Evolutionary conservation across 2,329 filamentous ascomycete genomes (phyloP).

Genomic region (Trichophyton rubrum): DNA sequence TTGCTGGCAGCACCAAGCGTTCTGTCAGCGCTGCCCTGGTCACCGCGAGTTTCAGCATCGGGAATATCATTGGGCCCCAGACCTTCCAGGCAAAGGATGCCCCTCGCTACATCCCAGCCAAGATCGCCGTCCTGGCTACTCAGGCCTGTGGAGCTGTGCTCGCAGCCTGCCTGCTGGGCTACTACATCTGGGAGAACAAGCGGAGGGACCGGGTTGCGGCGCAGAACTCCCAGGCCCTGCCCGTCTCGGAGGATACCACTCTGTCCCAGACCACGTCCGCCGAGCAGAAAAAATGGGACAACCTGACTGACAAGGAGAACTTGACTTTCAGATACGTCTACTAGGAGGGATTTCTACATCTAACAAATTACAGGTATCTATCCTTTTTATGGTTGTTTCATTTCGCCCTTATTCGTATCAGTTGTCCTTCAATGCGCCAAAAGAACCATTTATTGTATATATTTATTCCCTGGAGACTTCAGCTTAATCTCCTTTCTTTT

Average conservation of each 20-base stretch:
- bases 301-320: slow-evolving; percentile 25
- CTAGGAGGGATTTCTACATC: slow-evolving; percentile 16
- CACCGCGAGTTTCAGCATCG: slow-evolving; percentile 32
- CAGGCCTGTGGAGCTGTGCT: slow-evolving; percentile 11
- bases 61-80: slow-evolving; percentile 36
- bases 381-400: background rate
- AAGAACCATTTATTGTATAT: background rate
- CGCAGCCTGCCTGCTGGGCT: slow-evolving; percentile 16
- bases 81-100: slow-evolving; percentile 32
- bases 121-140: slow-evolving; percentile 8
- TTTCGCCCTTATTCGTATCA: background rate
- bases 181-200: slow-evolving; percentile 23
- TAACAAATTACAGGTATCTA: background rate
- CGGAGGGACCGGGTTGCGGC: slow-evolving; percentile 17
- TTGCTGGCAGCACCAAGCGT: slow-evolving; percentile 39
- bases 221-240: slow-evolving; percentile 9
- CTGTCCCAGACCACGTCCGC: background rate
- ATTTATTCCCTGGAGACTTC: background rate
- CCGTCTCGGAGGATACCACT: background rate
- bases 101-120: slow-evolving; percentile 17
- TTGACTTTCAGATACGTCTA: slow-evolving; percentile 47
- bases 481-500: background rate
- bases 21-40: slow-evolving; percentile 35
- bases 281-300: slow-evolving; percentile 21
- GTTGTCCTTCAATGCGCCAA: background rate